Base-by-base conservation (phyloP, 2,329 filamentous ascomycete species). In the Periglandula ipomoeae region DNA sequence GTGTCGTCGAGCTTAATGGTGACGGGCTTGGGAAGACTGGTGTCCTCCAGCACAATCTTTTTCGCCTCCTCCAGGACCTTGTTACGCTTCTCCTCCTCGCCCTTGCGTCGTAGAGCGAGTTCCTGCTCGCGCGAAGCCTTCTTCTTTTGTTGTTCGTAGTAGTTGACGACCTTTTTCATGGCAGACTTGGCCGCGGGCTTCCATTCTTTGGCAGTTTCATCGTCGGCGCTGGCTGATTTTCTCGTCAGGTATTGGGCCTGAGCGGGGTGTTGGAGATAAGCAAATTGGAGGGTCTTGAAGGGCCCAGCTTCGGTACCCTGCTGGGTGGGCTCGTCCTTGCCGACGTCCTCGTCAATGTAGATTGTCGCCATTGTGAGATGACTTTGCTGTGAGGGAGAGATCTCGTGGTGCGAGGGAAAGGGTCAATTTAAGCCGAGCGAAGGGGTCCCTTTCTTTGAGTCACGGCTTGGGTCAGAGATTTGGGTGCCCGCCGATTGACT, bases 271-370 rank as follows among this genome's bases (percentile, higher is more conserved):
- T 61, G 60, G 61, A 89, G 75, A 68, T 88, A 87, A 52, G 89
- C 89, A 63, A 83, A 82, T 55, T 84, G 74, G 41, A 95, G 78
- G 23, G 85, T 81, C 73, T 94, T 91, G 79, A 83, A 95, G 46
- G 89, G 89, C 55, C 82, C 77, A 51, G 74, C 70, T 65, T 90
- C 79, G 54, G 83, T 78, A 59, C 89, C 89, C 56, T 77, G 72
- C 55, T 81, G 78, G 52, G 76, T 65, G 58, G 79, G 67, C 60
- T 86, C 82, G 69, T 93, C 89, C 57, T 77, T 73, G 59, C 89
- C 89, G 57, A 75, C 75, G 59, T 89, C 85, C 57, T 90, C 86
- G 63, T 94, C 88, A 27, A 94, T 56, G 35, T 62, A 63, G 8
- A 64, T 63, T n/a, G 59, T 55, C 34, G 61, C 57, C 61, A 64